These are phyloP conservation scores for Glycine soja DNA, from an alignment of 306 rosid genomes.

Conservation along the genomic window DNA sequence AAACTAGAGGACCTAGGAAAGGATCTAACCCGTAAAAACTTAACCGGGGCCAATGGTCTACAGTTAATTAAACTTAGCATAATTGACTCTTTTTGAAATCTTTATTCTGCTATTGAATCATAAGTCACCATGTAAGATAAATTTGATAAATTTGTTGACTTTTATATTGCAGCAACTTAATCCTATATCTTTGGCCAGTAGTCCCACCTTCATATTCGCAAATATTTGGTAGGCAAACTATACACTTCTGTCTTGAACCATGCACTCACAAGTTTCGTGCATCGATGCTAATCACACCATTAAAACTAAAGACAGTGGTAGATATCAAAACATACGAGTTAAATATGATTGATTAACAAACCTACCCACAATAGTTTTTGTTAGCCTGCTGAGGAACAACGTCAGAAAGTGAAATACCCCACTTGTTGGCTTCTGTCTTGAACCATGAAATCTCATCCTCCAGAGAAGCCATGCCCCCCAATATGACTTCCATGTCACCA, in stretches of 20 bases:
- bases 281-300: neutral
- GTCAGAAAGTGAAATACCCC: conserved; percentile 59
- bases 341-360: neutral
- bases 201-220: conserved; percentile 8
- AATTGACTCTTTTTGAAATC: neutral
- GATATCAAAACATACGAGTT: neutral
- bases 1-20: neutral
- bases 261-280: neutral
- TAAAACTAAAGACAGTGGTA: neutral
- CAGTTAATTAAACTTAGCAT: neutral
- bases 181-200: neutral
- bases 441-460: conserved; percentile 81
- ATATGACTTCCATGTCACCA: conserved; percentile 66
- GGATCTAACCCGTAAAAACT: neutral
- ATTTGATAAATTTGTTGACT: no score
- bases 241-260: neutral
- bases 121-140: no score
- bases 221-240: neutral
- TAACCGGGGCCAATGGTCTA: no score
- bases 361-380: conserved; percentile 66
- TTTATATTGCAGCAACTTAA: neutral
- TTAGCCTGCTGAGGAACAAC: conserved; percentile 62
- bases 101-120: neutral
- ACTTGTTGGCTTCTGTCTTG: conserved; percentile 68
- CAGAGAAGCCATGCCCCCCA: conserved; percentile 68